These are phyloP conservation scores for Plasmodium ovale DNA, from an alignment of 169 alveolate genomes.

Conservation along the genomic window DNA sequence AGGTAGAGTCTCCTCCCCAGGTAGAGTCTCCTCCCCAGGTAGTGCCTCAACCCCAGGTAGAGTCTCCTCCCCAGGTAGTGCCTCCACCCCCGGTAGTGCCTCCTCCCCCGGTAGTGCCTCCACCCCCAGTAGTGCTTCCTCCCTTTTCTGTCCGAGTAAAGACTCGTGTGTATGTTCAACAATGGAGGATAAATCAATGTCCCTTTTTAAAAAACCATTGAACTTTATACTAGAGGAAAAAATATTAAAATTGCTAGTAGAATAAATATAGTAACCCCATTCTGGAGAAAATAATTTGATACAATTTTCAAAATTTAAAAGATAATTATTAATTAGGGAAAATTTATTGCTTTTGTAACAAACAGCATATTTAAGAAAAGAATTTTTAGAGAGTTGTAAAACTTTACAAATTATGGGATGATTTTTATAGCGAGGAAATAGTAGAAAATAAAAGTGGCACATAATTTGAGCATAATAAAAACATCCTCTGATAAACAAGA, in stretches of 20 bases:
- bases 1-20: too few relatives aligned
- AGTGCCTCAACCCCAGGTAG: too few relatives aligned
- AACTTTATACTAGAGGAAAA: slow-evolving; percentile 36
- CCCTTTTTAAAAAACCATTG: slow-evolving; percentile 58
- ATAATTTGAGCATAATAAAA: slow-evolving; percentile 22
- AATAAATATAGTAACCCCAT: slow-evolving; percentile 72
- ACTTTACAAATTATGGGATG: not conserved
- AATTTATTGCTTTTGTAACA: slow-evolving; percentile 47
- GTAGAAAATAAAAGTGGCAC: slow-evolving; percentile 25
- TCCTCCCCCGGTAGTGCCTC: too few relatives aligned
- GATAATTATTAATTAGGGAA: slow-evolving; percentile 41
- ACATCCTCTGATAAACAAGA: slow-evolving; percentile 67
- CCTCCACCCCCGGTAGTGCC: too few relatives aligned
- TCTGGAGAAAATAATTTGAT: slow-evolving; percentile 52
- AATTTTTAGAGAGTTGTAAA: slow-evolving; percentile 38
- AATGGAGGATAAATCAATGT: slow-evolving; percentile 15
- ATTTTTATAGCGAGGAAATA: slow-evolving; percentile 16
- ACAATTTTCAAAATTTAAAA: slow-evolving; percentile 22
- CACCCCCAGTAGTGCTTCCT: too few relatives aligned
- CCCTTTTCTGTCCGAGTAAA: too few relatives aligned
- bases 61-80: too few relatives aligned
- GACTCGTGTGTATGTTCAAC: too few relatives aligned
- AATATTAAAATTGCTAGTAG: slow-evolving; percentile 65
- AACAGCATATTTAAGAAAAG: slow-evolving; percentile 28
- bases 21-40: too few relatives aligned